Percentiles rank a stretch among this genome's conserved stretches.
Conservation (phyloP, 768 basidiomycete genomes). For the Calocera cornea region DNA sequence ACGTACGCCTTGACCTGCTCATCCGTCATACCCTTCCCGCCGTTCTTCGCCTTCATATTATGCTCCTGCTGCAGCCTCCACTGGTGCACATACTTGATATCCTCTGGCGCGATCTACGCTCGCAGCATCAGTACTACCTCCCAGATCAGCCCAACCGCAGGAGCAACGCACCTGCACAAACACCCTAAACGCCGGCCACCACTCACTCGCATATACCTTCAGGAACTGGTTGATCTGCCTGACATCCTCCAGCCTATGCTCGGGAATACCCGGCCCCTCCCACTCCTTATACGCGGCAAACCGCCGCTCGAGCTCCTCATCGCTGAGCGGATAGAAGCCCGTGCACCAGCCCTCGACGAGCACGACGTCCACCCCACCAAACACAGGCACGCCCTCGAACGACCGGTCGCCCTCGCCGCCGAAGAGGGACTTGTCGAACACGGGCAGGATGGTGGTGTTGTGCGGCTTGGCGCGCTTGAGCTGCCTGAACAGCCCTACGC, state of each 20-base stretch:
- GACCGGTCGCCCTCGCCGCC: slow-evolving; percentile 74
- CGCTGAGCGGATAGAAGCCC: slow-evolving; percentile 59
- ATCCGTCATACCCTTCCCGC: slow-evolving; percentile 81
- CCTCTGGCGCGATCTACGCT: slow-evolving; percentile 18
- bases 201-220: slow-evolving; percentile 36
- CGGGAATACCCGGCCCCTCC: slow-evolving; percentile 23
- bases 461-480: slow-evolving; percentile 38
- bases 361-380: slow-evolving; percentile 57
- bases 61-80: slow-evolving; percentile 90
- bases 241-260: slow-evolving; percentile 35
- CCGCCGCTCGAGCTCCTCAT: slow-evolving; percentile 36
- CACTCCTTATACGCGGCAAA: slow-evolving; percentile 25
- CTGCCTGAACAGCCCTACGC: slow-evolving; percentile 27
- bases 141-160: slow-evolving; percentile 7
- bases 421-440: slow-evolving; percentile 77
- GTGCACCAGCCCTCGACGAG: slow-evolving; percentile 95
- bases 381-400: slow-evolving; percentile 33
- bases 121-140: slow-evolving; percentile 19
- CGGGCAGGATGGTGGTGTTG: slow-evolving; percentile 46
- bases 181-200: slow-evolving; percentile 60
- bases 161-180: slow-evolving; percentile 55
- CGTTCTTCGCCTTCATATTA: slow-evolving; percentile 70
- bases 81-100: slow-evolving; percentile 37
- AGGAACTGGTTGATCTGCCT: slow-evolving; percentile 50
- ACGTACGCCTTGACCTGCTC: slow-evolving; percentile 47